Base-by-base conservation (phyloP, 2,329 filamentous ascomycete species). In the Clonostachys rhizophaga region DNA sequence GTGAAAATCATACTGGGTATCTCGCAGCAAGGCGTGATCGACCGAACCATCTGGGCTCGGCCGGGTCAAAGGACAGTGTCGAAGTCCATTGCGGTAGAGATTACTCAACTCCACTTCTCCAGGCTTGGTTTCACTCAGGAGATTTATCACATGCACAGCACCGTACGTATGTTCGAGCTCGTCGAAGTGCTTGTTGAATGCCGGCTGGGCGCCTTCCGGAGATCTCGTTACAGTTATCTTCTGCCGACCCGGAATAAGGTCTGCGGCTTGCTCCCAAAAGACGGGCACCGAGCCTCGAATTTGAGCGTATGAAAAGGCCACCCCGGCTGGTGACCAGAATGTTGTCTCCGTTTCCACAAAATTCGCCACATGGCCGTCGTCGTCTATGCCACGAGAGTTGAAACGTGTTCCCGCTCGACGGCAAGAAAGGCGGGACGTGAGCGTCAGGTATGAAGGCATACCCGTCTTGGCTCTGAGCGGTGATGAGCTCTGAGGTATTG, bases 291-390 rank as follows among this genome's bases (percentile, higher is more conserved):
- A 96, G 36, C 94, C 94, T 57, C 94, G 82, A 24, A 95, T 82
- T 66, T 99, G 94, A 3, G 86, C 89, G 65, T 96, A 99, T 0
- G 94, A 97, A 63, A 97, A 97, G 47, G 90, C 83, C 7, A 90
- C 71, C 5, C 82, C 81, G 1, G 83, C 81, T 1, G 88, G 87
- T 55, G 86, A 86, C 86, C 89, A 96, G 60, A 95, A 91, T 39
- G 92, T 83, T 0, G 91, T 95, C 68, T 99, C 94, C 0, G 91
- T 94, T 67, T 99, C 94, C n/a, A 97, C 94, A 66, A 96, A 99
- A 65, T 99, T 99, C 50, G 94, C 91, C 30, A 97, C 94, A 58
- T 97, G 90, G 13, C 94, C 94, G 60, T 97, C 91, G 62, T 99
- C 94, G 60, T 99, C 94, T 53, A 99, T 96, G 37, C 94, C 94